Evolutionary conservation across 768 basidiomycete species (phyloP).

Genomic region (Candolleomyces aberdarensis): DNA sequence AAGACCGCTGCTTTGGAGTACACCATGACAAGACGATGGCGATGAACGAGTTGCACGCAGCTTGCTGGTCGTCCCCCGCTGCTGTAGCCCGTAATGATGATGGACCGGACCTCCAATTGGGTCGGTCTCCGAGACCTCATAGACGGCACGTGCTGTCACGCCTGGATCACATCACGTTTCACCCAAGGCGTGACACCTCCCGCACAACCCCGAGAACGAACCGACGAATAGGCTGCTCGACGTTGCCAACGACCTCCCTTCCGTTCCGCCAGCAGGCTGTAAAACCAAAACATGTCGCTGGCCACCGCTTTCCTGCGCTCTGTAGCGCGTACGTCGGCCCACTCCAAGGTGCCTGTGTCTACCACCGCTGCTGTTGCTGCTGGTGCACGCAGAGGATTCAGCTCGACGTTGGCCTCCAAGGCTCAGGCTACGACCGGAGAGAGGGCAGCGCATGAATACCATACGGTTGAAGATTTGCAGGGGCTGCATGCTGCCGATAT

Average conservation of each 20-base stretch:
- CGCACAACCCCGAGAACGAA: background rate
- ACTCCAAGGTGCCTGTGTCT: too few relatives aligned
- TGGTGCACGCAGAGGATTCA: conserved; percentile 28
- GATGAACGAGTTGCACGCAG: too few relatives aligned
- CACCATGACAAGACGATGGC: background rate
- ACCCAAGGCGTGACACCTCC: conserved; percentile 1
- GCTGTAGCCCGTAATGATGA: background rate
- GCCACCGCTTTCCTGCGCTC: conserved; percentile 65
- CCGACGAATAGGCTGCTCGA: conserved; percentile 1
- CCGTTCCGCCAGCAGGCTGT: conserved; percentile 36
- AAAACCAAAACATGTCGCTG: conserved; percentile 45
- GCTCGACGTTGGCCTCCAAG: conserved; percentile 25
- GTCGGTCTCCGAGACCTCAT: too few relatives aligned
- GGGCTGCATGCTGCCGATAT: conserved; percentile 77
- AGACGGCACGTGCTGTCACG: conserved; percentile 6
- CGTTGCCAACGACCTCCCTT: conserved; percentile 8
- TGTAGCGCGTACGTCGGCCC: conserved; percentile 41
- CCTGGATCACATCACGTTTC: conserved; percentile 1
- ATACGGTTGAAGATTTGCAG: conserved; percentile 83
- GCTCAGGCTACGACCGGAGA: conserved; percentile 25
- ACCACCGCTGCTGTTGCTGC: too few relatives aligned
- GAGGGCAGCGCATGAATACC: conserved; percentile 54
- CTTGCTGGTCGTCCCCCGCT: too few relatives aligned
- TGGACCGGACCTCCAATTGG: too few relatives aligned
- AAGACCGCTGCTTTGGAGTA: background rate